These are phyloP conservation scores for Fusarium poae DNA, from an alignment of 2,329 filamentous ascomycete species.

Conservation along the genomic window DNA sequence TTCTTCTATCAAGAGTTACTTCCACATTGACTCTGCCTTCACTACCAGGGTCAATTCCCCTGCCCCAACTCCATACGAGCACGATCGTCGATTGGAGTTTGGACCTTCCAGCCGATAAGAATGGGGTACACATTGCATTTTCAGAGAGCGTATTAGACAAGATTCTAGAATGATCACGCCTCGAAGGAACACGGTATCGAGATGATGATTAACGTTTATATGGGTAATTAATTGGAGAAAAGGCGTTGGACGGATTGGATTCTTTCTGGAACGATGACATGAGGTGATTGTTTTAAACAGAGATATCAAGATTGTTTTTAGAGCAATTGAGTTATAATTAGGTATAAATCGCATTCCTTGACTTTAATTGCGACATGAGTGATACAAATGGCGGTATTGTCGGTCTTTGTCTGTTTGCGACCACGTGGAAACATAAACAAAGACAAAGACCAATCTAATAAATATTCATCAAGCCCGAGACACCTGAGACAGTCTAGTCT, in stretches of 20 bases:
- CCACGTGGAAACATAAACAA: constrained; percentile 39
- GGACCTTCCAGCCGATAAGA: constrained; percentile 13
- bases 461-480: not conserved
- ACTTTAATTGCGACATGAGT: not conserved
- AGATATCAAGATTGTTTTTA: constrained; percentile 38
- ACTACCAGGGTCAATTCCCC: constrained; percentile 51
- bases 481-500: constrained; percentile 15
- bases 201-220: constrained; percentile 14
- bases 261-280: constrained; percentile 22
- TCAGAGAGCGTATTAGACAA: constrained; percentile 26
- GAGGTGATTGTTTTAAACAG: constrained; percentile 2
- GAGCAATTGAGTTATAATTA: constrained; percentile 8
- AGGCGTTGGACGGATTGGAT: constrained; percentile 8
- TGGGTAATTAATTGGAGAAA: constrained; percentile 19
- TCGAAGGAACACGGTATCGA: constrained; percentile 37
- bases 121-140: constrained; percentile 16
- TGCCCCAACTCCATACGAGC: constrained; percentile 50
- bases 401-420: not conserved
- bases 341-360: not conserved
- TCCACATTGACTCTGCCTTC: constrained; percentile 49
- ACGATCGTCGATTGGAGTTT: constrained; percentile 47
- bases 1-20: constrained; percentile 47
- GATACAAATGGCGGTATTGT: constrained; percentile 13
- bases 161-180: constrained; percentile 22
- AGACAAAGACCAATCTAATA: not conserved